Conservation (phyloP, 2,329 filamentous ascomycete species). For the Emergomyces pasteurianus region DNA sequence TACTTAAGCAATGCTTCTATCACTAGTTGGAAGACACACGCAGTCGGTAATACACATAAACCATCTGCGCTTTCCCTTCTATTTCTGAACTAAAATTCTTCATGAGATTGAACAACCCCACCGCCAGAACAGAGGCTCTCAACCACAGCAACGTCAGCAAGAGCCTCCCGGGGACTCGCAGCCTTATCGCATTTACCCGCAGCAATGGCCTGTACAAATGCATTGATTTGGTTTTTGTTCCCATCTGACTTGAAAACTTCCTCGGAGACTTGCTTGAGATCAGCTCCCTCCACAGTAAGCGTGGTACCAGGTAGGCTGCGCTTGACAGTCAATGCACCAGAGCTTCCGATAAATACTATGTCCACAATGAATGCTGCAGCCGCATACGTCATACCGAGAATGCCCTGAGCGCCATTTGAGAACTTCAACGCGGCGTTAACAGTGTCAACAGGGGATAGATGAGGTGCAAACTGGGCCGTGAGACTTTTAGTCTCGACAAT, state of each 20-base stretch:
- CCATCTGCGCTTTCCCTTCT: neutral
- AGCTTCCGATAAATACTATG: conserved; percentile 41
- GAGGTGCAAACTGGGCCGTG: conserved; percentile 36
- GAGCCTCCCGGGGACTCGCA: conserved; percentile 39
- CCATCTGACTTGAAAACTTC: conserved; percentile 38
- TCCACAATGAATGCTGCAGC: conserved; percentile 38
- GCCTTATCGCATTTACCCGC: conserved; percentile 4
- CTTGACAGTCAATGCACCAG: conserved; percentile 37
- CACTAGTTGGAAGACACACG: too few relatives aligned
- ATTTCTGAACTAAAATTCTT: neutral
- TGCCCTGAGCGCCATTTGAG: conserved; percentile 37
- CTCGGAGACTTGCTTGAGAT: conserved; percentile 39
- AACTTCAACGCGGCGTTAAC: conserved; percentile 41
- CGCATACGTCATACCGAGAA: conserved; percentile 41
- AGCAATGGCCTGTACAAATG: conserved; percentile 4
- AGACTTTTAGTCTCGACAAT: conserved; percentile 37
- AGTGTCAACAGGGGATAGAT: conserved; percentile 46
- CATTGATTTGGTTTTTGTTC: conserved; percentile 23
- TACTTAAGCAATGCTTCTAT: too few relatives aligned
- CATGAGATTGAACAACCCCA: conserved; percentile 10
- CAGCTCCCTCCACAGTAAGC: conserved; percentile 31
- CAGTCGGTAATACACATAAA: too few relatives aligned
- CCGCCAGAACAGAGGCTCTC: conserved; percentile 23
- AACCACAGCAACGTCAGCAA: conserved; percentile 37
- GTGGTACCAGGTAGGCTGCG: conserved; percentile 25